Percentiles rank a stretch among this genome's conserved stretches.
These are phyloP conservation scores for Colletotrichum abscissum DNA, from an alignment of 2,329 filamentous ascomycete species.

Conservation along the genomic window DNA sequence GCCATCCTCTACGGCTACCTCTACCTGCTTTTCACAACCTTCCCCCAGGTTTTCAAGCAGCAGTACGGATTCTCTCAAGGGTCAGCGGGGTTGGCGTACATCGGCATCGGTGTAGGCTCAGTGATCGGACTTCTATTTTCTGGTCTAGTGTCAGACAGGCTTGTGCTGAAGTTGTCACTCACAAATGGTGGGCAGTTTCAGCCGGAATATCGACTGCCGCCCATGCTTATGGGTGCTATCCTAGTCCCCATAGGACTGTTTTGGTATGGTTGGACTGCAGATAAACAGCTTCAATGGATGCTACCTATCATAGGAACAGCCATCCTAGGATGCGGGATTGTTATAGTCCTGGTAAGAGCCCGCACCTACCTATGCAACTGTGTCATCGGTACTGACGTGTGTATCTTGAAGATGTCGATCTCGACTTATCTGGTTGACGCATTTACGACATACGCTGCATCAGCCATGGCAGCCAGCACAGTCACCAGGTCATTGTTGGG, in stretches of 20 bases:
- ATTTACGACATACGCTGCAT: conserved; percentile 55
- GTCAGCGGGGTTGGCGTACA: conserved; percentile 25
- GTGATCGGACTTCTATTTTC: conserved; percentile 8
- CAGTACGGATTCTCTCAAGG: conserved; percentile 48
- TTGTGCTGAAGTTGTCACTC: conserved; percentile 15
- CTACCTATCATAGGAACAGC: conserved; percentile 63
- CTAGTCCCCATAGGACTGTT: conserved; percentile 45
- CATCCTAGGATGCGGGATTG: conserved; percentile 58
- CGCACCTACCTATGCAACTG: not conserved
- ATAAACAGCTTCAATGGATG: conserved; percentile 67
- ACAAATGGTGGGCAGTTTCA: conserved; percentile 29
- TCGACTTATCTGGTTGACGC: conserved; percentile 75
- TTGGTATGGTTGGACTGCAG: conserved; percentile 46
- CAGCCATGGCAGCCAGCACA: conserved; percentile 70
- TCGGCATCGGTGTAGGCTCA: conserved; percentile 4
- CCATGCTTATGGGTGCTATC: conserved; percentile 51
- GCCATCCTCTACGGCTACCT: conserved; percentile 59
- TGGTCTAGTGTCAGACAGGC: conserved; percentile 13
- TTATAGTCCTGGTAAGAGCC: conserved; percentile 39
- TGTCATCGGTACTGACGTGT: not conserved
- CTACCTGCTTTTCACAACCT: conserved; percentile 62
- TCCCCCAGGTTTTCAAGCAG: conserved; percentile 57
- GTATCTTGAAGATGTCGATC: conserved; percentile 58
- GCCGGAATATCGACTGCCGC: conserved; percentile 38
- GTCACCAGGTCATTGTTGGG: conserved; percentile 61